Evolutionary conservation across 2,329 filamentous ascomycete species (phyloP), one percentile per base, ranked within the genome.

Genomic region (Zasmidium citrigriseum): DNA sequence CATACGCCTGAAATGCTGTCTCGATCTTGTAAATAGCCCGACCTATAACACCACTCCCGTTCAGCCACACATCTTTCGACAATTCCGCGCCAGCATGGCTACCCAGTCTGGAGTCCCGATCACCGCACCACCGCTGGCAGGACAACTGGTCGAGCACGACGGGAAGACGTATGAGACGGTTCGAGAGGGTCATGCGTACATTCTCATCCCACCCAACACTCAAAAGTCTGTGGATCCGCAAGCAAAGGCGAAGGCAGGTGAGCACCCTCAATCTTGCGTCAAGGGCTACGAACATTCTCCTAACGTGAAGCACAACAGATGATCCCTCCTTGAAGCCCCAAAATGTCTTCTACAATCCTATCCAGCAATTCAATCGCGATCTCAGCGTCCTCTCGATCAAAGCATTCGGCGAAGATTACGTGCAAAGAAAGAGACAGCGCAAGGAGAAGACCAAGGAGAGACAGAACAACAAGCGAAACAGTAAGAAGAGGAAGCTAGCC

Each of bases 281-380:
- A 41, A 10, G 5, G 12, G 12, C 14, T 41, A 16, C 14, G 5
- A 16, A n/a, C 34, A 9, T 9, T 11, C 12, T 41, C 4, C 18
- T 41, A n/a, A 41, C 34, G 7, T 41, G 16, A 10, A 7, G 14
- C 60, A 71, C 66, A 41, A 72, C 77, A 59, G 65, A 74, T 24
- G 74, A 74, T 57, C 71, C 80, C 57, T 57, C 54, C 22, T 41
- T 56, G 83, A 85, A 68, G 78, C 83, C 59, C 83, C 89, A 93
- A 68, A 80, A 82, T 29, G 96, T 99, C 56, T 99, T 99, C 72
- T 99, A 99, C 82, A 99, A 99, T 68, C 93, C 95, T 0, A 97
- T 99, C 55, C 95, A 99, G 73, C 95, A 99, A 73, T 99, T 98
- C 81, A 99, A 99, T 76, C 89, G 96, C 48, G 95, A 99, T 72